Conservation (phyloP, 768 basidiomycete genomes). For the Kwoniella dejecticola region DNA sequence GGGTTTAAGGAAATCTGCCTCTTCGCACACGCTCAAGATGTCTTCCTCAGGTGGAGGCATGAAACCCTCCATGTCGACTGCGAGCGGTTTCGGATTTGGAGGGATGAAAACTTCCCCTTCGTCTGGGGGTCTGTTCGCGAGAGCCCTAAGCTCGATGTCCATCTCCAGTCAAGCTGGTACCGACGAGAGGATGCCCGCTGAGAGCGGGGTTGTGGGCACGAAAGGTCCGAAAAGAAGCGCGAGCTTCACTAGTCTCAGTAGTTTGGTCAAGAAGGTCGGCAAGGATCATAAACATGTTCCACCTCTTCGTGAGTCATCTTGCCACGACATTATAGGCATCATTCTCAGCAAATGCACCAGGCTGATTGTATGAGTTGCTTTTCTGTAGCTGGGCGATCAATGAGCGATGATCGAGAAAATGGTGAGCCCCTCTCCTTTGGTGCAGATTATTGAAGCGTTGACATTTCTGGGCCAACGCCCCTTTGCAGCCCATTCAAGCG, state of each 20-base stretch:
- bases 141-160: conserved; percentile 42
- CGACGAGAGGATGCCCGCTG: not conserved
- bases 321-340: not conserved
- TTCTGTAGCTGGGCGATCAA: conserved; percentile 2
- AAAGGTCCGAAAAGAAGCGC: conserved; percentile 42
- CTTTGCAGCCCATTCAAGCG: conserved; percentile 8
- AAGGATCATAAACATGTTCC: conserved; percentile 9
- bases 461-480: not conserved
- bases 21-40: conserved; percentile 2
- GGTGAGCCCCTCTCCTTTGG: too few relatives aligned
- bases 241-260: conserved; percentile 42
- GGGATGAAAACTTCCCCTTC: conserved; percentile 15
- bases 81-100: not conserved
- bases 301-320: conserved; percentile 6
- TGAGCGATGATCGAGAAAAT: conserved; percentile 20
- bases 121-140: conserved; percentile 24
- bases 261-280: conserved; percentile 33
- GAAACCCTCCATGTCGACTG: not conserved
- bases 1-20: conserved; percentile 13
- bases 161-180: conserved; percentile 21
- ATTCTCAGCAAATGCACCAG: not conserved
- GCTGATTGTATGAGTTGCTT: not conserved
- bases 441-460: too few relatives aligned
- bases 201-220: conserved; percentile 1
- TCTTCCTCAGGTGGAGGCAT: not conserved